Evolutionary conservation across 2,329 filamentous ascomycete genomes (phyloP).

Genomic region (Colletotrichum sp.): DNA sequence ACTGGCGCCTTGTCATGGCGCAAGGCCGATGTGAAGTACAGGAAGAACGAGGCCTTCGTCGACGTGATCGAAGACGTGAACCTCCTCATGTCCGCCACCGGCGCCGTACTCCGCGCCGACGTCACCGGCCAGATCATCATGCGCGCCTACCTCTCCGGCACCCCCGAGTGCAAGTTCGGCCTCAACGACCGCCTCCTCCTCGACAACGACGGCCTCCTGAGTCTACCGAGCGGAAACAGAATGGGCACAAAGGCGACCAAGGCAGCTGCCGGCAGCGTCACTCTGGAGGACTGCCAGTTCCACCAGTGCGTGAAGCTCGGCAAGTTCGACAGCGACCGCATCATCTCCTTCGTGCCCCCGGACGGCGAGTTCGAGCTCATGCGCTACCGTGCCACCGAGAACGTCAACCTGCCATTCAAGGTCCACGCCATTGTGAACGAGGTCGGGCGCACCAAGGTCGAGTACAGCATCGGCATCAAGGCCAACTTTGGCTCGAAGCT

Average conservation of each 20-base stretch:
- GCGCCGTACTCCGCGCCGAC: slow-evolving; percentile 91
- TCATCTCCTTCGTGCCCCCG: slow-evolving; percentile 95
- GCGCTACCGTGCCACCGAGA: slow-evolving; percentile 97
- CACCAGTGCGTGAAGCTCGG: slow-evolving; percentile 98
- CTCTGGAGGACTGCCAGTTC: slow-evolving; percentile 97
- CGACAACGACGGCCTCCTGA: slow-evolving; percentile 74
- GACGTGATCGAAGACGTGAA: slow-evolving; percentile 99
- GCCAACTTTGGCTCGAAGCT: slow-evolving; percentile 97
- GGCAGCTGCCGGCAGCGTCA: slow-evolving; percentile 93
- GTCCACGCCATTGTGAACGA: slow-evolving; percentile 99
- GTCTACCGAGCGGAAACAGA: slow-evolving; percentile 75
- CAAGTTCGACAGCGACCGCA: slow-evolving; percentile 94
- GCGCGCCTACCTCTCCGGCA: slow-evolving; percentile 96
- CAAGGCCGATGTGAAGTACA: slow-evolving; percentile 96
- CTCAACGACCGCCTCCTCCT: slow-evolving; percentile 93
- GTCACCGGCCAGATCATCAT: slow-evolving; percentile 98
- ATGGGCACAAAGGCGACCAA: slow-evolving; percentile 89
- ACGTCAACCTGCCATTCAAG: slow-evolving; percentile 98
- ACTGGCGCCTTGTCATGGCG: slow-evolving; percentile 97
- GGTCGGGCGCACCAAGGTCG: slow-evolving; percentile 94
- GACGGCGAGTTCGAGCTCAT: slow-evolving; percentile 99
- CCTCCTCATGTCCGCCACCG: slow-evolving; percentile 97
- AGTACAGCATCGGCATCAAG: slow-evolving; percentile 97
- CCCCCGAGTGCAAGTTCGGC: slow-evolving; percentile 98
- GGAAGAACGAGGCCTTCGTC: slow-evolving; percentile 99